Base-by-base conservation (phyloP, 768 basidiomycete species). In the Boletus huronensis region DNA sequence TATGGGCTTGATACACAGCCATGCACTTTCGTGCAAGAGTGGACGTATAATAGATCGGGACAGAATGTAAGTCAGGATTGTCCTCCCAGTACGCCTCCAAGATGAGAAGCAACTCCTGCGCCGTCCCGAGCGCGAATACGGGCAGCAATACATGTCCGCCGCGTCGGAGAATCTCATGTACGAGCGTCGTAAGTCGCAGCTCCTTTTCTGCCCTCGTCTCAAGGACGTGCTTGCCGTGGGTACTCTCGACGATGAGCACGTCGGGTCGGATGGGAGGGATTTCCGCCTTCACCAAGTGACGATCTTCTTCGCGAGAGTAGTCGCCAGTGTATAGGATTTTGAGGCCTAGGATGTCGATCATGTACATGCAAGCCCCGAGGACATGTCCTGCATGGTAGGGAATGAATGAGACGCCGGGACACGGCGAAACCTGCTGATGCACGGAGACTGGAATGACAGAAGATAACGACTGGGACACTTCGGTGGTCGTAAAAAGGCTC, bases 331-430 rank as follows among this genome's bases (percentile, higher is more conserved):
- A 98, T 5, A 99, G 77, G 57, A 98, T 87, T 68, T 87, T 91
- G 35, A 96, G 79, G 4, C 95, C 96, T 6, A 92, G 90, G 54
- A 98, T 92, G 69, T 98, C 93, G 67, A 99, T 90, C 59, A 97
- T 77, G 73, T 85, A 98, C 95, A 98, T 98, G 61, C 93, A 95
- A 52, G 96, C 96, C 6, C 96, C 96, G 0, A 98, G 79, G 48
- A 98, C 96, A 66, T 98, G 96, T 2, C 96, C 96, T 25, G 95
- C 96, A 50, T 97, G 96, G 68, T 97, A 98, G 2, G 96, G 91
- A 2, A 87, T 97, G 73, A 98, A 98, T 0, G 92, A 83, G 40
- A 98, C 81, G 35, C 94, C 93, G 55, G 93, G 88, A 65, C 89
- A 94, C 6, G 92, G 86, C 9, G 87, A 88, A 48, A 95, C 91